Percentiles rank a stretch among this genome's conserved stretches.
Conservation (phyloP, 2,329 filamentous ascomycete species). For the Microthyrium microscopicum region DNA sequence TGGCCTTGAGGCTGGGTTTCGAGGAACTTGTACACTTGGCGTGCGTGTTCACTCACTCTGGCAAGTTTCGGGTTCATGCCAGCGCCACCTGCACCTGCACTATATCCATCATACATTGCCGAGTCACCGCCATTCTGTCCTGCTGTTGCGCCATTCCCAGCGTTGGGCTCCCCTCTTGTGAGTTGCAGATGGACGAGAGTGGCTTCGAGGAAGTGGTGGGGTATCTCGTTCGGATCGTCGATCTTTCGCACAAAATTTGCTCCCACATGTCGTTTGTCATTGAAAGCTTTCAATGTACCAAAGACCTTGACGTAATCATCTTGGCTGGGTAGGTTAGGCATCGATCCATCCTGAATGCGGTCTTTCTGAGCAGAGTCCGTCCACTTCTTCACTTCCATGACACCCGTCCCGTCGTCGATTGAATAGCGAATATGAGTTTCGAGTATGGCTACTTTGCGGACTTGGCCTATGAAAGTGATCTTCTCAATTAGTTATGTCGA, state of each 20-base stretch:
- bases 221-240: conserved; percentile 78
- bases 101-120: conserved; percentile 14
- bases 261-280: conserved; percentile 65
- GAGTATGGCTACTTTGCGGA: conserved; percentile 73
- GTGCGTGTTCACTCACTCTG: conserved; percentile 41
- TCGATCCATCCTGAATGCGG: not conserved
- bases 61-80: too few relatives aligned
- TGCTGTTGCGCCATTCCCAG: conserved; percentile 18
- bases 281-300: conserved; percentile 70
- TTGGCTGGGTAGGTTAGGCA: conserved; percentile 27
- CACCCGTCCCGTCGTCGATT: conserved; percentile 86
- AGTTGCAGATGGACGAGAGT: conserved; percentile 77
- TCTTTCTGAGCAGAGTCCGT: conserved; percentile 40
- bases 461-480: conserved; percentile 77
- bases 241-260: conserved; percentile 69
- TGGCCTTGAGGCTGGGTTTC: conserved; percentile 51
- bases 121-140: conserved; percentile 17
- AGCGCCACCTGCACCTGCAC: conserved; percentile 22
- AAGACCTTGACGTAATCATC: conserved; percentile 62
- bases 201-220: conserved; percentile 80
- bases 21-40: conserved; percentile 56
- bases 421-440: conserved; percentile 84
- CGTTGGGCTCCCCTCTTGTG: conserved; percentile 46
- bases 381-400: conserved; percentile 84
- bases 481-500: conserved; percentile 20